phyloP scores from a whole-genome alignment of 1,284 basidiomycete species.

The Cryptococcus amylolentus region DNA sequence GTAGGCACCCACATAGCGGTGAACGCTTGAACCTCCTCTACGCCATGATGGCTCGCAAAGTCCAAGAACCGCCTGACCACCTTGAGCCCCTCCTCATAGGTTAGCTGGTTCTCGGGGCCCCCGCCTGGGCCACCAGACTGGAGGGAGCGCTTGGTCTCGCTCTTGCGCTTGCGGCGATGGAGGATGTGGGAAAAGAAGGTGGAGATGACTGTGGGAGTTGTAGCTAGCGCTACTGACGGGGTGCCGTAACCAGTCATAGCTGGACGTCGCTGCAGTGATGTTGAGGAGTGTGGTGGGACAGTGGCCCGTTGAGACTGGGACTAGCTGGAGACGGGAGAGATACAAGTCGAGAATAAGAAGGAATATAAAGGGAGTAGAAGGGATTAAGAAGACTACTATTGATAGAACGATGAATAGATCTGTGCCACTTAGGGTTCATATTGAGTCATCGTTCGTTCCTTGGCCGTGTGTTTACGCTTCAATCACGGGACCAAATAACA shows the following conservation, averaged over 20 bases:
- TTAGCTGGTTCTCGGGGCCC: slow-evolving; percentile 42
- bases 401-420: too few relatives aligned
- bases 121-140: slow-evolving; percentile 29
- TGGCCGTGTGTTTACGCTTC: too few relatives aligned
- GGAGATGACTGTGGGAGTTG: slow-evolving; percentile 43
- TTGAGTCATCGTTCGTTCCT: too few relatives aligned
- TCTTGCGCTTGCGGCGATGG: slow-evolving; percentile 23
- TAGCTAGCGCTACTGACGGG: slow-evolving; percentile 39
- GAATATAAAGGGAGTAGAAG: too few relatives aligned
- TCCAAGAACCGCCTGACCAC: slow-evolving; percentile 43
- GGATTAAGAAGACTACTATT: too few relatives aligned
- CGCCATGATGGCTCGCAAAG: slow-evolving; percentile 40
- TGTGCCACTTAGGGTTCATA: too few relatives aligned
- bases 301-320: too few relatives aligned
- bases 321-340: too few relatives aligned
- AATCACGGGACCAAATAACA: too few relatives aligned
- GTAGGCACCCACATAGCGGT: slow-evolving; percentile 47
- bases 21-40: slow-evolving; percentile 51
- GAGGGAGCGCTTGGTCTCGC: slow-evolving; percentile 20
- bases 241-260: slow-evolving; percentile 34
- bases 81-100: slow-evolving; percentile 46
- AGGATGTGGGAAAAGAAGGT: slow-evolving; percentile 43
- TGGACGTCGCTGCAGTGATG: not conserved
- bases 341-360: too few relatives aligned
- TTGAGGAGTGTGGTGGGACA: not conserved